Evolutionary conservation across 2,329 filamentous ascomycete species (phyloP), one percentile per base, ranked within the genome.

Genomic region (Pyricularia grisea): DNA sequence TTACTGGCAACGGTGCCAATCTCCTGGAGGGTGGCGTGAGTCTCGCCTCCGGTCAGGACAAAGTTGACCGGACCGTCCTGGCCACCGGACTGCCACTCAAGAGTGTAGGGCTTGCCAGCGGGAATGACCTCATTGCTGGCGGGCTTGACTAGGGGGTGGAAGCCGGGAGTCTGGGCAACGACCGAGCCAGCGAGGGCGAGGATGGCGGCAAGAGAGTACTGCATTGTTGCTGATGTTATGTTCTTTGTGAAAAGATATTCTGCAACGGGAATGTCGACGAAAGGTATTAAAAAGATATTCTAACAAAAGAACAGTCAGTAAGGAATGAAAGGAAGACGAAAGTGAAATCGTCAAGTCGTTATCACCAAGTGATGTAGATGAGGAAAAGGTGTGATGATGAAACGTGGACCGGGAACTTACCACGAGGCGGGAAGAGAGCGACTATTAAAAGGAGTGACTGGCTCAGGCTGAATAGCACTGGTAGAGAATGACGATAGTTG

Each of bases 151-250:
- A 90, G 79, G 74, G 81, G 77, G 76, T 87, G 81, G 78, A 88
- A 90, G 74, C 82, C 83, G n/a, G 78, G 69, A 66, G 83, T 84
- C 78, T 87, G 85, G 70, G 86, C 86, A 70, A 86, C 72, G 72
- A 77, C 83, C 71, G 82, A 76, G 78, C 80, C 79, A 74, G 81
- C 81, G 72, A 85, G 80, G 75, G 85, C 85, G 79, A 87, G 73
- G 72, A 84, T 72, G 75, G 85, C 78, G 70, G 83, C 78, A 72
- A 81, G 71, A 72, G 80, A 77, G 80, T 84, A 87, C 75, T 81
- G 83, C 85, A 88, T 88, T 70, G 83, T 87, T 82, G 58, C 23
- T 20, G 33, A n/a, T 64, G 67, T 60, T 69, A 1, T 20, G 25
- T 23, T 36, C 14, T 12, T 36, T 65, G 17, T 65, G 14, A 27